phyloP scores from a whole-genome alignment of 192 early-diverging fungal species.

The Phlyctochytrium bullatum region DNA sequence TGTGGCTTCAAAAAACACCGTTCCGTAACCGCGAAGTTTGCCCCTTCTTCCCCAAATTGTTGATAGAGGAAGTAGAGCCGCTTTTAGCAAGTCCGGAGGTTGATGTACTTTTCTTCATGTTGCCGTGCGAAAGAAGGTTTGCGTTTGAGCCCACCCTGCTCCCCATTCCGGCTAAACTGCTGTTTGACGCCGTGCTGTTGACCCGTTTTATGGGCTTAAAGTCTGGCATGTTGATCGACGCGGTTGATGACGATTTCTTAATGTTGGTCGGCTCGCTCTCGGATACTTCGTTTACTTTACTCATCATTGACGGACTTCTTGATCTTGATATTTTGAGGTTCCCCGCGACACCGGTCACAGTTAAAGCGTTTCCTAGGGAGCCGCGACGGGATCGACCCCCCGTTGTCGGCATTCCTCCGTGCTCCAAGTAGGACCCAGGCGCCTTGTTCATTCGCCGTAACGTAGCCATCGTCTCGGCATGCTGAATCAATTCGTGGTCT shows the following conservation, averaged over 20 bases:
- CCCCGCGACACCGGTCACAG: background rate
- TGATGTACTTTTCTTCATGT: background rate
- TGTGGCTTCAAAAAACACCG: background rate
- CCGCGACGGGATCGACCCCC: background rate
- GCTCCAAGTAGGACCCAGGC: background rate
- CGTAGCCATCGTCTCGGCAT: conserved; percentile 7
- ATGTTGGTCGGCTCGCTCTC: background rate
- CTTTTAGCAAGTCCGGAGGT: background rate
- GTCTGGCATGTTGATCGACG: background rate
- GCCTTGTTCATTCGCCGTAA: background rate
- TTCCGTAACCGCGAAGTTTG: background rate
- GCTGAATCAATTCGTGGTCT: background rate
- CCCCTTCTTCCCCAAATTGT: background rate
- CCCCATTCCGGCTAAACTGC: conserved; percentile 4
- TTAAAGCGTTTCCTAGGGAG: background rate
- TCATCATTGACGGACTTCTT: background rate
- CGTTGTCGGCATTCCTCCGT: background rate
- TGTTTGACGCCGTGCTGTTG: background rate
- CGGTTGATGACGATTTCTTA: background rate
- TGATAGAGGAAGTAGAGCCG: background rate
- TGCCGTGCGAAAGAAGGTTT: background rate
- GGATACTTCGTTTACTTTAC: background rate
- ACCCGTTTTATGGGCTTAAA: background rate
- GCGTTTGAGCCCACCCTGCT: background rate
- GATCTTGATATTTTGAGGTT: background rate